Evolutionary conservation across 768 basidiomycete genomes (phyloP), one percentile per base, ranked within the genome.

Genomic region (Suillus fuscotomentosus): DNA sequence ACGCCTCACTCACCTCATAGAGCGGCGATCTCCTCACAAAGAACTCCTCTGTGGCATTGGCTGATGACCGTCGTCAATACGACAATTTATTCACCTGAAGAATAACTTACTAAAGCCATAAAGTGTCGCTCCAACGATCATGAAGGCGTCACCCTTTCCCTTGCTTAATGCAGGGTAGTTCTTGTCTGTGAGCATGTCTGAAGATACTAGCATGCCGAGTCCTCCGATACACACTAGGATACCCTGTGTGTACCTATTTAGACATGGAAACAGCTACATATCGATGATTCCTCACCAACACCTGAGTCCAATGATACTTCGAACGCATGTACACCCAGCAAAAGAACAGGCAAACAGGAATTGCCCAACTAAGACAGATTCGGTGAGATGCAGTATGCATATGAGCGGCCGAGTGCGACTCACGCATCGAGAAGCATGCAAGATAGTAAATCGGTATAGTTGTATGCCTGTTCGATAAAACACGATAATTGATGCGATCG

Each of bases 371-470:
- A 57, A 10, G 65, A 54, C 31, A 14, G 31, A 68, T 41, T 48
- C 34, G 1, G 38, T 70, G 27, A 67, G 47, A 39, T 36, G n/a
- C 48, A 31, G 22, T 13, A 62, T 11, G 47, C 14, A 61, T 5
- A 22, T 5, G n/a, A 24, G n/a, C 54, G 20, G 14, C 42, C 14
- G 34, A 22, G 22, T 53, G 34, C 41, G 42, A 70, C 87, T 66
- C 73, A 92, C 86, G 93, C 92, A 71, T 95, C 92, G 55, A 95
- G 87, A n/a, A 95, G 84, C 91, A 94, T 94, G 75, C 91, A 93
- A 1, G 94, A 95, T 54, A 95, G 79, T 3, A 95, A 78, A 68
- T 91, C 92, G 41, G 94, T 95, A 79, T 91, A 94, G 78, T 92
- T 83, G 72, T 90, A 94, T 20, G 93, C 91, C 86, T 89, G 62